Base-by-base conservation (phyloP, 2,329 filamentous ascomycete genomes). In the Mycosphaerella sp. region DNA sequence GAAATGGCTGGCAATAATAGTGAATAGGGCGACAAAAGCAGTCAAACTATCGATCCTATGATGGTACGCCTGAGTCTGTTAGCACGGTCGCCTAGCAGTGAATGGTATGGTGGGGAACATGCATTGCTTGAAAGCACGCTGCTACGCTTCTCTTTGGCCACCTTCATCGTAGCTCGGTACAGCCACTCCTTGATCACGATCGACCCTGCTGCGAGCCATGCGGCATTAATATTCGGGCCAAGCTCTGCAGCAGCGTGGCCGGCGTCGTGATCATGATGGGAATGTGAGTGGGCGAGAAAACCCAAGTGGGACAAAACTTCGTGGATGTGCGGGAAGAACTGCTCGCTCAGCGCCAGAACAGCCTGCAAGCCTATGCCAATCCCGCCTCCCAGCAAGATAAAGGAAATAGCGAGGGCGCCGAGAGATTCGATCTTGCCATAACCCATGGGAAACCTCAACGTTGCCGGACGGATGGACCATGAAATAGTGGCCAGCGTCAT, bases 351-450 rank as follows among this genome's bases (percentile, higher is more conserved):
- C 76, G 60, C 79, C 68, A 73, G 87, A 80, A 66, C 75, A 73
- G 69, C 86, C 76, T 71, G 76, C 70, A 72, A 82, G 59, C 90
- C 90, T 86, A 98, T 97, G 70, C 95, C 90, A 59, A 95, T 74
- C 48, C 93, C 93, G 58, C 93, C 93, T 45, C 85, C 83, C 2
- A 98, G 80, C 64, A 98, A 78, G 74, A 98, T 87, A 59, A 90
- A 85, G 63, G 91, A 96, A 34, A 98, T 93, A 12, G 92, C 93
- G 55, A 98, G 75, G 21, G 90, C 93, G 17, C 93, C 93, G 67
- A 98, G 74, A 66, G 90, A 95, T 76, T 98, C 93, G n/a, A 98
- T 82, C 76, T 98, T 98, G 68, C 93, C 93, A 69, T 95, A 98
- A 1, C 93, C 93, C 65, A 84, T 83, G 2, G 93, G 93, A 68